Base-by-base conservation (phyloP, 2,329 filamentous ascomycete species). In the Stagonosporopsis chrysanthemi region DNA sequence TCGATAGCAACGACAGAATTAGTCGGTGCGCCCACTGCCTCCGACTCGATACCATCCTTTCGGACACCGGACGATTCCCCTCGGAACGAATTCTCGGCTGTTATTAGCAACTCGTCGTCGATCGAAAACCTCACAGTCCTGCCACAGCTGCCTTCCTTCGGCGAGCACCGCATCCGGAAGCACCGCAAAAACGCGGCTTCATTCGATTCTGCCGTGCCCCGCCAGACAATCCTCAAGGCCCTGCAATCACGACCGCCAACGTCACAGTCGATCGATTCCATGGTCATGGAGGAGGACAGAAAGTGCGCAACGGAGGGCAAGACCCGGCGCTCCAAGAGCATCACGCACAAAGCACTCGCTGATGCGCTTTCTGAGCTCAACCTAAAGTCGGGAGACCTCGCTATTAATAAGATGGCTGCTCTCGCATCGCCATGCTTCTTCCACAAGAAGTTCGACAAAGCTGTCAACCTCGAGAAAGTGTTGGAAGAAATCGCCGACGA, bases 351-450 rank as follows among this genome's bases (percentile, higher is more conserved):
- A 68, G 86, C 85, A 58, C 83, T 93, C 9, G 88, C 87, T 7
- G 78, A 82, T 7, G 83, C 83, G n/a, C 74, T 86, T 26, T 81
- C 83, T 17, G 82, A 80, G 60, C 73, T 86, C 36, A 81, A 82
- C 54, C 58, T 81, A 31, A 65, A 75, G 67, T 73, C 84, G 69
- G 71, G 62, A 63, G 81, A 68, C 71, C 78, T 67, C 22, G 66
- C 73, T 47, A 50, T 78, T 17, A 76, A 67, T 63, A 78, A 73
- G 61, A 83, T 93, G 65, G 84, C 88, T 11, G 84, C 89, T 9
- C 81, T 98, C 50, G 89, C 94, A 68, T 97, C 93, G 41, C 95
- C 95, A 14, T 99, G 95, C 80, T 99, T 96, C 80, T 98, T 97
- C 80, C 95, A 99, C 79, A 91, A 96, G 78, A 88, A 94, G 61